These are phyloP conservation scores for Talaromyces rugulosus DNA, from an alignment of 2,329 filamentous ascomycete genomes.

Conservation along the genomic window DNA sequence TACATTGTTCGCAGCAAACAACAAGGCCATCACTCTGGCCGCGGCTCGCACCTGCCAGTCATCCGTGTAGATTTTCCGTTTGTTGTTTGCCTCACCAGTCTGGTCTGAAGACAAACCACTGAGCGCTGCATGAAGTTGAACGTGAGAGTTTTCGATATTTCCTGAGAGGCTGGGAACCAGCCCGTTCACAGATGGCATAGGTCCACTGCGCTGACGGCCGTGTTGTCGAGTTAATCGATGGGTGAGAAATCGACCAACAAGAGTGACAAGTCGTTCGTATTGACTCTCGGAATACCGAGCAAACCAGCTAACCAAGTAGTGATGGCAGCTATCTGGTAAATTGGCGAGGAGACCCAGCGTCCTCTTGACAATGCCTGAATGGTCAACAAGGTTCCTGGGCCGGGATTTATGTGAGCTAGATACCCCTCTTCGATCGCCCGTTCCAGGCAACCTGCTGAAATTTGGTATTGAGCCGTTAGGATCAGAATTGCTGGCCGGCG, in stretches of 20 bases:
- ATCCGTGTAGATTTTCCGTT: conserved; percentile 59
- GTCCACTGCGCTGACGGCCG: conserved; percentile 59
- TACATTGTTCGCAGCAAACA: conserved; percentile 76
- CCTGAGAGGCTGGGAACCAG: conserved; percentile 67
- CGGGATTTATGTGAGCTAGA: conserved; percentile 20
- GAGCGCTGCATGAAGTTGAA: conserved; percentile 74
- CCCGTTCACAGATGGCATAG: conserved; percentile 54
- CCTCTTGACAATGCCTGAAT: conserved; percentile 81
- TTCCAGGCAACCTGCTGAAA: conserved; percentile 11
- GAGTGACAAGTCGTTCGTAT: conserved; percentile 70
- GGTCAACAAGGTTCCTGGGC: conserved; percentile 54
- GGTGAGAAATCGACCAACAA: conserved; percentile 73
- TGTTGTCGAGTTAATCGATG: conserved; percentile 71
- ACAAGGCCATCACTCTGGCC: conserved; percentile 70
- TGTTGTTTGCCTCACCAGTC: conserved; percentile 29
- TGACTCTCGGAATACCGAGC: conserved; percentile 63
- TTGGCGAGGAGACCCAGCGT: conserved; percentile 77
- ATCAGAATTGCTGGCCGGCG: conserved; percentile 3
- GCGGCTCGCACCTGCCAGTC: conserved; percentile 89
- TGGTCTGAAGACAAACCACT: conserved; percentile 3
- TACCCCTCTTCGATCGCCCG: conserved; percentile 18
- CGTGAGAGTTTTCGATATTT: conserved; percentile 54
- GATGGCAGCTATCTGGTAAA: conserved; percentile 69
- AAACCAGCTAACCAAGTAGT: conserved; percentile 74
- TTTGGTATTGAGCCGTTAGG: conserved; percentile 4